Conservation (phyloP, 2,329 filamentous ascomycete species). For the Fusarium sp. region DNA sequence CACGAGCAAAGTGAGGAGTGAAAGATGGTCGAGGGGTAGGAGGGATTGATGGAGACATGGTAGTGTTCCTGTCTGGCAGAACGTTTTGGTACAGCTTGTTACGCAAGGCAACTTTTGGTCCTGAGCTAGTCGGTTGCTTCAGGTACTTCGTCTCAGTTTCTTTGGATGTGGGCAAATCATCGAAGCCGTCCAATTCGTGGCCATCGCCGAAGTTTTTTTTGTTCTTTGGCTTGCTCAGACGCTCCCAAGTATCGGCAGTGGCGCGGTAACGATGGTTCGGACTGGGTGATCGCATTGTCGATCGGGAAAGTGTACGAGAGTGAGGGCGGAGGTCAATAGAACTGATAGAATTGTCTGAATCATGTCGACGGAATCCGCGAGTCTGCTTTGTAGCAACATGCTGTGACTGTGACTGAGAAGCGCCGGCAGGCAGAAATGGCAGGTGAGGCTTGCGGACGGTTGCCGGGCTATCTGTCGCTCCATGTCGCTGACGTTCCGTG, state of each 20-base stretch:
- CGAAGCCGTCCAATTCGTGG: slow-evolving; percentile 90
- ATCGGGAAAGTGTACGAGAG: slow-evolving; percentile 68
- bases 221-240: slow-evolving; percentile 74
- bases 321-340: slow-evolving; percentile 66
- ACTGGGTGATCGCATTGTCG: slow-evolving; percentile 69
- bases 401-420: slow-evolving; percentile 78
- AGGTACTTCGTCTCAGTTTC: slow-evolving; percentile 83
- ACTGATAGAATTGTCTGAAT: slow-evolving; percentile 77
- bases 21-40: slow-evolving; percentile 65
- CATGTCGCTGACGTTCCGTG: slow-evolving; percentile 67
- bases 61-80: slow-evolving; percentile 62
- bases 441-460: slow-evolving; percentile 69
- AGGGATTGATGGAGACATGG: slow-evolving; percentile 64
- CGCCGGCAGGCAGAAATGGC: slow-evolving; percentile 84
- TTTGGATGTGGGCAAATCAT: slow-evolving; percentile 90
- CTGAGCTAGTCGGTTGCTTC: slow-evolving; percentile 78
- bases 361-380: slow-evolving; percentile 80
- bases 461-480: slow-evolving; percentile 60
- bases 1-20: slow-evolving; percentile 71
- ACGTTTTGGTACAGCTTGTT: slow-evolving; percentile 67
- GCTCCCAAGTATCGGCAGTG: slow-evolving; percentile 67
- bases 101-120: slow-evolving; percentile 71
- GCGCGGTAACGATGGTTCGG: slow-evolving; percentile 58
- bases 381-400: slow-evolving; percentile 78
- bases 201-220: slow-evolving; percentile 82